Base-by-base conservation (phyloP, 139 green algal species). In the Prasinococcaceae sp. region DNA sequence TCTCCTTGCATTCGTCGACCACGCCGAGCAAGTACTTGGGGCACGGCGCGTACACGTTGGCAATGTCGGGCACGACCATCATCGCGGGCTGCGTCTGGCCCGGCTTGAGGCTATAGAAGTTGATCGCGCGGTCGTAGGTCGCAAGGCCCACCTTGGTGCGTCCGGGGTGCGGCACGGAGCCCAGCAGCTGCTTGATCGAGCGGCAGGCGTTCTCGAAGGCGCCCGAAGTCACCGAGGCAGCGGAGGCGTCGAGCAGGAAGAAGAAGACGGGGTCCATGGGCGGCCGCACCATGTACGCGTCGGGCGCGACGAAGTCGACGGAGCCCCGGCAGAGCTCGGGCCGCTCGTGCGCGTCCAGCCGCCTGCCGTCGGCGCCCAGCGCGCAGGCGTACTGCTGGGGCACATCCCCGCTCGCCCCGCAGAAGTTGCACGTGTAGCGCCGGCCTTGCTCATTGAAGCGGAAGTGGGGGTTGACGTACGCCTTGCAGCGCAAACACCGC, bases 381-480 rank as follows among this genome's bases (percentile, higher is more conserved):
- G n/a, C n/a, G n/a, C n/a, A n/a, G n/a, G n/a, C n/a, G n/a, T n/a
- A n/a, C n/a, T n/a, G n/a, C n/a, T n/a, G n/a, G n/a, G n/a, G n/a
- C n/a, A n/a, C n/a, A n/a, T n/a, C n/a, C n/a, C n/a, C n/a, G 6
- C 20, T 55, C 33, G 2, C 36, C 63, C 40, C 57, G 63, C 90
- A 97, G 41, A 97, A 74, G 58, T 96, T 96, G 74, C 89, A 97
- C 46, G 66, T 58, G 55, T 88, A 94, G 19, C 78, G 66, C 46
- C 71, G 62, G 53, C 80, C 88, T 20, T 79, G 78, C 50, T 98
- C 90, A 16, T 73, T 69, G 75, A 87, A 98, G 3, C 61, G 54
- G 51, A 94, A 80, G 70, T 92, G 93, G 3, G 90, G 89, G 78
- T 95, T 98, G 69, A 98, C 92, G 72, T 98, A 98, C 1, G 90